phyloP scores from a whole-genome alignment of 2,329 filamentous ascomycete genomes.

The Claviceps digitariae region DNA sequence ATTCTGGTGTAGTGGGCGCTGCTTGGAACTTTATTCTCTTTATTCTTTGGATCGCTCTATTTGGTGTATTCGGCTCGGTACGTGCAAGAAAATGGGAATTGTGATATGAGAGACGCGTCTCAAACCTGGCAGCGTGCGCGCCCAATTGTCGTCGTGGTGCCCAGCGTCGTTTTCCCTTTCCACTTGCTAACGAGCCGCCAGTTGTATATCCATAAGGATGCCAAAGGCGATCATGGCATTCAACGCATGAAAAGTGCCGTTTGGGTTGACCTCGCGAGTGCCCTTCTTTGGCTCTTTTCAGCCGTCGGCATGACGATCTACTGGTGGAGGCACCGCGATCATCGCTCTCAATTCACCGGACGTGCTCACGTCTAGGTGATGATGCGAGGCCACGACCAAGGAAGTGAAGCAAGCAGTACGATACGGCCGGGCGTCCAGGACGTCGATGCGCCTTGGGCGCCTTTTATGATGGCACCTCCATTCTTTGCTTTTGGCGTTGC shows the following conservation, averaged over 20 bases:
- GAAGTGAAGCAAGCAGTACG: background rate
- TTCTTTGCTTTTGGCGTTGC: slow-evolving; percentile 3
- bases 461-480: background rate
- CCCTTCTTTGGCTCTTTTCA: slow-evolving; percentile 62
- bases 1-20: slow-evolving; percentile 37
- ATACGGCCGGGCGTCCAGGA: background rate
- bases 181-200: slow-evolving; percentile 10
- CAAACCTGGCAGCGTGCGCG: background rate
- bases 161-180: no score
- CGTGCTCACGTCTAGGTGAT: slow-evolving; percentile 36
- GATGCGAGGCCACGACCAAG: slow-evolving; percentile 2
- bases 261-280: slow-evolving; percentile 65
- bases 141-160: background rate
- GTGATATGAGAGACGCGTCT: background rate
- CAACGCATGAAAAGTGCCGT: slow-evolving; percentile 75
- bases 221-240: slow-evolving; percentile 49
- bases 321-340: slow-evolving; percentile 44
- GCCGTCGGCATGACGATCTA: slow-evolving; percentile 40
- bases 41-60: slow-evolving; percentile 67
- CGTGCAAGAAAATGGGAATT: slow-evolving; percentile 5
- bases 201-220: slow-evolving; percentile 59
- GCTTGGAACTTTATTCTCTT: slow-evolving; percentile 60
- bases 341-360: slow-evolving; percentile 43
- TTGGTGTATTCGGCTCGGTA: slow-evolving; percentile 67
- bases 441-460: background rate